Percentiles rank a stretch among this genome's conserved stretches.
These are phyloP conservation scores for Termitomyces sp. DNA, from an alignment of 768 basidiomycete genomes.

Conservation along the genomic window DNA sequence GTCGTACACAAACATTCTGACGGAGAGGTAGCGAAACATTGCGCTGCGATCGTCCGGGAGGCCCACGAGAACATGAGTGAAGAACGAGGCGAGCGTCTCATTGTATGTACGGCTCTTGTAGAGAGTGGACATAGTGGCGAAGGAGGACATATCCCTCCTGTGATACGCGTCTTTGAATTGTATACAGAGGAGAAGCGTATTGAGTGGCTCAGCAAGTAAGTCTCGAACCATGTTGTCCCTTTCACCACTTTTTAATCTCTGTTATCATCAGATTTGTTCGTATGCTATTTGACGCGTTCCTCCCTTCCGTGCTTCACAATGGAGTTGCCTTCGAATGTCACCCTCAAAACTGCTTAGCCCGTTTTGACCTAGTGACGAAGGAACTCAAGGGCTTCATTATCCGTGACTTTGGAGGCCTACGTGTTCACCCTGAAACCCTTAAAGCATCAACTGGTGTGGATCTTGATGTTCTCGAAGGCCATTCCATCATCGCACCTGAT, in stretches of 20 bases:
- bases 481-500: conserved; percentile 44
- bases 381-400: conserved; percentile 51
- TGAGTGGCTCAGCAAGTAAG: conserved; percentile 45
- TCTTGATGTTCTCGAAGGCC: conserved; percentile 40
- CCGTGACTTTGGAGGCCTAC: conserved; percentile 54
- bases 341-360: conserved; percentile 54
- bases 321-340: conserved; percentile 59
- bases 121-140: conserved; percentile 47
- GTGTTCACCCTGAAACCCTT: conserved; percentile 47
- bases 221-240: not conserved
- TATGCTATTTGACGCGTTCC: conserved; percentile 48
- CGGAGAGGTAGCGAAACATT: conserved; percentile 49
- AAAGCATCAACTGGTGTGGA: conserved; percentile 45
- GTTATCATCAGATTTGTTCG: conserved; percentile 34
- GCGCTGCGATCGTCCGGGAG: conserved; percentile 48
- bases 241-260: conserved; percentile 3
- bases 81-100: conserved; percentile 42
- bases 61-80: conserved; percentile 45
- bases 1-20: conserved; percentile 43
- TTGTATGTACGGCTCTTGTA: conserved; percentile 53
- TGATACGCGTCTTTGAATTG: conserved; percentile 45
- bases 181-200: conserved; percentile 46
- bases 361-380: conserved; percentile 44
- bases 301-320: conserved; percentile 48
- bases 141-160: conserved; percentile 39